phyloP scores from a whole-genome alignment of 345 rosid genomes.

The Gossypium stocksii region DNA sequence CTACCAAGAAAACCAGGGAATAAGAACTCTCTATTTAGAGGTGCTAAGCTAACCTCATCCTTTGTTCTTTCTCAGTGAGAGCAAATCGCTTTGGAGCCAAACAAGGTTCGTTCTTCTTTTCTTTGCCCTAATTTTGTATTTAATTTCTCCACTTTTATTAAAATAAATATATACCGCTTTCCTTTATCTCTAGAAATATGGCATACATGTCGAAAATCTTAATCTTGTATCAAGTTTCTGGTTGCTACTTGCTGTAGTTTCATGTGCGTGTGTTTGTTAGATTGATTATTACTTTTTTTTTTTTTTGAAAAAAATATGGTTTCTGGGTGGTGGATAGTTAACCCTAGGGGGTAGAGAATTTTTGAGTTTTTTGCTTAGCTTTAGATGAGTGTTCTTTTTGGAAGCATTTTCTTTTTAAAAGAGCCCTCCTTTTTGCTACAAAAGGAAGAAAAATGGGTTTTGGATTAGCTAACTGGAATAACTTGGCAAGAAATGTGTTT shows the following conservation, averaged over 20 bases:
- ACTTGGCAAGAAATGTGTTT: neutral
- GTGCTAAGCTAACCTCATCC: neutral
- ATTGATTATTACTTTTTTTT: neutral
- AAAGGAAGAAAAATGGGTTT: neutral
- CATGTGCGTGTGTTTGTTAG: neutral
- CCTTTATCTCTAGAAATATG: neutral
- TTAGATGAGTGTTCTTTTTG: neutral
- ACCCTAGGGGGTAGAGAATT: neutral
- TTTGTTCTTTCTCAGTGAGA: neutral
- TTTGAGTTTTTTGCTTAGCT: conserved; percentile 1
- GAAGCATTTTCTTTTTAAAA: neutral
- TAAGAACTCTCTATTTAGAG: neutral
- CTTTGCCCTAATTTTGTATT: conserved; percentile 4
- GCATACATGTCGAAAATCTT: neutral
- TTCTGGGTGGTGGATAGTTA: conserved; percentile 8
- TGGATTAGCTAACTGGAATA: neutral
- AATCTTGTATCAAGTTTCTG: neutral
- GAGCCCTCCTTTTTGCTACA: neutral
- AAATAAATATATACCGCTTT: neutral
- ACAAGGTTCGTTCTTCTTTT: neutral
- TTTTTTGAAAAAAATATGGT: neutral
- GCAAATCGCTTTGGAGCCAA: conserved; percentile 3
- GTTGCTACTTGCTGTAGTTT: neutral
- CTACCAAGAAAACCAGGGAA: neutral
- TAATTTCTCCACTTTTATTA: neutral